Conservation (phyloP, 2,329 filamentous ascomycete genomes). For the Neoarthrinium moseri region DNA sequence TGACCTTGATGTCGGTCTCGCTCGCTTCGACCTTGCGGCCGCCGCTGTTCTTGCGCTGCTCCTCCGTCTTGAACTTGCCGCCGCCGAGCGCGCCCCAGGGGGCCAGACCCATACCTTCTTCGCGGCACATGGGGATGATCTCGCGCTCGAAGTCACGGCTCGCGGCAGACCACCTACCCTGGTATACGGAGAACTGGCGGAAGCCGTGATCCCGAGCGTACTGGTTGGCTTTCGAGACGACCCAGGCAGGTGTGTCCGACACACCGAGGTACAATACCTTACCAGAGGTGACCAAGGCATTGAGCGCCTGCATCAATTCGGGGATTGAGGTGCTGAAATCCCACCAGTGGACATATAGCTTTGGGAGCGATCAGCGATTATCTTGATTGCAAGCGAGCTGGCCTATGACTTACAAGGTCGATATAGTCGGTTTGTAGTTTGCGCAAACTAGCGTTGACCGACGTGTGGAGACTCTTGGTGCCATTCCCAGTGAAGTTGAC, state of each 20-base stretch:
- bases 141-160: conserved; percentile 68
- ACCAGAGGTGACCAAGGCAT: conserved; percentile 56
- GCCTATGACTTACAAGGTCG: conserved; percentile 48
- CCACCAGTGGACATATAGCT: conserved; percentile 66
- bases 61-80: conserved; percentile 46
- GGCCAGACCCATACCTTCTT: conserved; percentile 60
- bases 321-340: conserved; percentile 64
- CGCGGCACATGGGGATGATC: conserved; percentile 64
- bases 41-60: conserved; percentile 45
- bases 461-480: conserved; percentile 58
- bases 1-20: conserved; percentile 53
- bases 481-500: conserved; percentile 59
- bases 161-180: conserved; percentile 62
- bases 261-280: conserved; percentile 69
- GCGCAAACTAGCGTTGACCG: conserved; percentile 53
- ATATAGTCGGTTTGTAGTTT: conserved; percentile 69
- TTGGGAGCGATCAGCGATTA: conserved; percentile 11
- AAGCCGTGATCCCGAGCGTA: conserved; percentile 71
- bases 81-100: conserved; percentile 60
- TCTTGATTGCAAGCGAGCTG: conserved; percentile 5
- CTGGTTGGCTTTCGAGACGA: conserved; percentile 64
- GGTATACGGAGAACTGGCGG: conserved; percentile 67
- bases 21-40: conserved; percentile 35
- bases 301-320: conserved; percentile 68
- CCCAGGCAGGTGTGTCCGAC: conserved; percentile 69